Conservation (phyloP, 441 rosid species). For the Eutrema salsugineum region DNA sequence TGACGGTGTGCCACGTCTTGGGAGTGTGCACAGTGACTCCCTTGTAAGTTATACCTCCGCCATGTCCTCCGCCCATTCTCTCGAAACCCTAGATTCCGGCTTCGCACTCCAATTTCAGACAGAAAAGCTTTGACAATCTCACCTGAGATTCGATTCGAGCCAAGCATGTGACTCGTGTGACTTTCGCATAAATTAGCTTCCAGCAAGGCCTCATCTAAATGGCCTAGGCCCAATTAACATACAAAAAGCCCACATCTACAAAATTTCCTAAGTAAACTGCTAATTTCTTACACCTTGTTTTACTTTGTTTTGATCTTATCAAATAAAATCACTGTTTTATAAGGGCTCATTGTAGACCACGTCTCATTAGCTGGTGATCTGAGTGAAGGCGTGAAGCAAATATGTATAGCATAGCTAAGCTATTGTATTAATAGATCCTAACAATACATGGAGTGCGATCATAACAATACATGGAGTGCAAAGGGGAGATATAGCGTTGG, state of each 20-base stretch:
- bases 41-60: constrained; percentile 63
- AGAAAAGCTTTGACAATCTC: neutral
- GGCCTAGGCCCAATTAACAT: neutral
- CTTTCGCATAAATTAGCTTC: neutral
- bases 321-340: neutral
- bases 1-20: constrained; percentile 83
- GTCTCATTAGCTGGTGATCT: neutral
- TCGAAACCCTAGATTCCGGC: constrained; percentile 29
- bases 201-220: neutral
- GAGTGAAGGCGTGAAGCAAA: neutral
- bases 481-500: neutral
- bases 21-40: constrained; percentile 81
- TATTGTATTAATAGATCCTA: neutral
- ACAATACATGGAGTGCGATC: neutral
- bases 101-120: constrained; percentile 20
- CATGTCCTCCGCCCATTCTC: constrained; percentile 74
- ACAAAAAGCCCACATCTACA: neutral
- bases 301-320: neutral
- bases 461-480: neutral
- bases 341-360: neutral
- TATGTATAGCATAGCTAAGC: neutral
- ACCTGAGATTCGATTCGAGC: constrained; percentile 8
- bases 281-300: neutral
- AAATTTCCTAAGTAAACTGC: neutral
- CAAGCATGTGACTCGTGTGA: neutral